Percentiles rank a stretch among this genome's conserved stretches.
phyloP scores from a whole-genome alignment of 2,329 filamentous ascomycete genomes.

The Exophiala calicioides region DNA sequence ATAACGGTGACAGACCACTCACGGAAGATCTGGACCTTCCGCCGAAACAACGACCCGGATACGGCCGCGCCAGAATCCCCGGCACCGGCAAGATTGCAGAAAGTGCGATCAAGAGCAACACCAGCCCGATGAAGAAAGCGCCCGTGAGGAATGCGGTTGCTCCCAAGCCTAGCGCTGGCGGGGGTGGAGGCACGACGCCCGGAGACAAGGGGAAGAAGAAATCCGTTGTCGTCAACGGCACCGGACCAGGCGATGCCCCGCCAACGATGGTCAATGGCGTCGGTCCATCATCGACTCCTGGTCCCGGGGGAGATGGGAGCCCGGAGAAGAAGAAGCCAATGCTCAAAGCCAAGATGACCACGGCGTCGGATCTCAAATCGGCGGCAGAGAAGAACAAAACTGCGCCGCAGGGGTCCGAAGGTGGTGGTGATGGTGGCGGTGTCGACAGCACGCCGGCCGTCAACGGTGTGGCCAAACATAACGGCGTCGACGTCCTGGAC shows the following conservation, averaged over 20 bases:
- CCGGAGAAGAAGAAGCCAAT: constrained; percentile 26
- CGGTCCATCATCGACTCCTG: constrained; percentile 20
- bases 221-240: constrained; percentile 19
- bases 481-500: constrained; percentile 42
- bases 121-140: constrained; percentile 46
- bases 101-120: constrained; percentile 35
- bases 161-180: constrained; percentile 15
- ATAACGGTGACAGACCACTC: constrained; percentile 77
- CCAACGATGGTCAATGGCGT: constrained; percentile 25
- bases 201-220: constrained; percentile 30
- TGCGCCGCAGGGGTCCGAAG: constrained; percentile 33
- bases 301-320: constrained; percentile 24
- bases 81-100: constrained; percentile 49
- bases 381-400: constrained; percentile 46
- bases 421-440: constrained; percentile 31
- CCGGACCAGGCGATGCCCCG: constrained; percentile 12
- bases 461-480: constrained; percentile 33
- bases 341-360: constrained; percentile 27
- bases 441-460: constrained; percentile 2
- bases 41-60: constrained; percentile 72
- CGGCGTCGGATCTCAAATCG: constrained; percentile 33
- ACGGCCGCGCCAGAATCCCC: constrained; percentile 46
- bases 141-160: constrained; percentile 27
- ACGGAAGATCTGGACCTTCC: constrained; percentile 95
- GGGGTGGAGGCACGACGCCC: constrained; percentile 17